Evolutionary conservation across 345 rosid genomes (phyloP), one percentile per base, ranked within the genome.

Genomic region (Eucalyptus polybractea): DNA sequence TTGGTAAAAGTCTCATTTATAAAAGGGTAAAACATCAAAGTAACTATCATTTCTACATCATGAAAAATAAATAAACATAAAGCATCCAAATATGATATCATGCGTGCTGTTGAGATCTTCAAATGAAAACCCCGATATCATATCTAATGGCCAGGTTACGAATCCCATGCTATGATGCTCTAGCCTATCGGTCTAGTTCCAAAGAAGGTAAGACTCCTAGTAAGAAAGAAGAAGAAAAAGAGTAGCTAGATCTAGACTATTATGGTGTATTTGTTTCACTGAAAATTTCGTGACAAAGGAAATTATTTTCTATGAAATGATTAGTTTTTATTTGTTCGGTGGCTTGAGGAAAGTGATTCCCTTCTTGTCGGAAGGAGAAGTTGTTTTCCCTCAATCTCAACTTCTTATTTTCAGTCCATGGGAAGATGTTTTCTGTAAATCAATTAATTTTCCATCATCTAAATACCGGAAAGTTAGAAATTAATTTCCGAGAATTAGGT

Each of bases 381-480:
- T 6, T 37, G 24, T 37, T 37, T 21, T 37, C 14, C 27, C 45
- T 7, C 22, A 37, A 37, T 72, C 45, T 37, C 40, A 72, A 72
- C 13, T 72, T 72, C 44, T 72, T 72, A 7, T 72, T 37, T 19
- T 37, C 8, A 6, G 3, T 5, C 47, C 45, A 21, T 16, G 4
- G 4, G 3, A 1, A 65, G 17, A 65, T 4, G 19, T 65, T n/a
- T n/a, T 65, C 8, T 0, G 1, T 31, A 8, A 9, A 67, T 67
- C 22, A 3, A 31, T 72, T 37, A 33, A 5, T 72, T 72, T 37
- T 33, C 7, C 1, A 13, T 37, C 13, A 5, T 72, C 44, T 21
- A 65, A 65, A 29, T 6, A 14, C 10, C 6, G 6, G 1, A 65
- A 65, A 65, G 37, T n/a, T 15, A 16, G 10, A 65, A 65, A 4